Evolutionary conservation across 106 monocot species (phyloP).

Genomic region (Dactylorhiza incarnata): DNA sequence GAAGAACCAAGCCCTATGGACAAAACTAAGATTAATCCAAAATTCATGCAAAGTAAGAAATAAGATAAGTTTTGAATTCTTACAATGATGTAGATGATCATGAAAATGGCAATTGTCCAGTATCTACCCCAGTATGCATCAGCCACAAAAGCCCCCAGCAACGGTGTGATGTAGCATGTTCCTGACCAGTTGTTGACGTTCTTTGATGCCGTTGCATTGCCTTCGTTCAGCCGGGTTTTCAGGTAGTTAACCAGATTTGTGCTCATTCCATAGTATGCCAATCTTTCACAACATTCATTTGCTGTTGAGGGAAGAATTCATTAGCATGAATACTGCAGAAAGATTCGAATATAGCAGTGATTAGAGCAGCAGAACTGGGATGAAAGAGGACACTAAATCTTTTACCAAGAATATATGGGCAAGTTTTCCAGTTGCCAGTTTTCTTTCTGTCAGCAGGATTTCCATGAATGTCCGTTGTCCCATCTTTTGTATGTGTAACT

Average conservation of each 20-base stretch:
- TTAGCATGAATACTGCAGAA: not conserved
- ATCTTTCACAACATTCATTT: conserved; percentile 51
- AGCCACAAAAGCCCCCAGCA: conserved; percentile 51
- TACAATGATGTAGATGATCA: conserved; percentile 33
- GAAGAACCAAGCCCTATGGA: conserved; percentile 24
- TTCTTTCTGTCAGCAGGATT: conserved; percentile 45
- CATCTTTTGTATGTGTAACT: conserved; percentile 48
- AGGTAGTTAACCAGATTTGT: conserved; percentile 46
- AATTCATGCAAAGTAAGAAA: not conserved
- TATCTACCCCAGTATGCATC: conserved; percentile 51
- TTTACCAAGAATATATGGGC: conserved; percentile 59
- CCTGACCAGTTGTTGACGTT: conserved; percentile 58
- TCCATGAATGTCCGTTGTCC: conserved; percentile 48
- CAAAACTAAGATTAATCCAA: not conserved
- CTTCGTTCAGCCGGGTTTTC: conserved; percentile 27
- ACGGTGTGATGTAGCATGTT: conserved; percentile 48
- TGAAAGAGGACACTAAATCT: not conserved
- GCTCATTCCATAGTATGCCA: conserved; percentile 56
- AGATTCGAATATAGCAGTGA: not conserved
- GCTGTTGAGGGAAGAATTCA: conserved; percentile 9
- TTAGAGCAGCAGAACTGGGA: not conserved
- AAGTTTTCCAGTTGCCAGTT: conserved; percentile 60
- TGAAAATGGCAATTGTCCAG: conserved; percentile 43
- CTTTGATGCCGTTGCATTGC: conserved; percentile 36
- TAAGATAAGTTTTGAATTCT: not conserved